A percentile compares a stretch with the other conserved stretches of the same genome.
Conservation (phyloP, 257 asterid genomes). For the Solanum commersonii region DNA sequence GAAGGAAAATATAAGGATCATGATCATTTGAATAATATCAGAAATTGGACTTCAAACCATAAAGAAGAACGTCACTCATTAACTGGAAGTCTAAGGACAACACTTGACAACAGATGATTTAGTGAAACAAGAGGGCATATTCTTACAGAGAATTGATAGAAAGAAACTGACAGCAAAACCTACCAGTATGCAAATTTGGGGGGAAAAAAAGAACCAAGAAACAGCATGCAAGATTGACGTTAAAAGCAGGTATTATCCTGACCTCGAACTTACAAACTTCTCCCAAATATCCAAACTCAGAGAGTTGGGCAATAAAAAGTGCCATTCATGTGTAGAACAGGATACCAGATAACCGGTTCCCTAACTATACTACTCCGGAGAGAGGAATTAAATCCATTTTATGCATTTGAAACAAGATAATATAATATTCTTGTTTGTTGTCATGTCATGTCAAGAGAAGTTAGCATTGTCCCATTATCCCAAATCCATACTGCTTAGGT, state of each 20-base stretch:
- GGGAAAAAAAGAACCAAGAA: background rate
- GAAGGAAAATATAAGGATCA: background rate
- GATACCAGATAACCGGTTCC: background rate
- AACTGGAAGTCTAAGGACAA: background rate
- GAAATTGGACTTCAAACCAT: background rate
- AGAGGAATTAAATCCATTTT: background rate
- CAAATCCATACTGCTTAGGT: background rate
- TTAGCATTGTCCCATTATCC: background rate
- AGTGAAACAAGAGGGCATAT: background rate
- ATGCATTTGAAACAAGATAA: background rate
- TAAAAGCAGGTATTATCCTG: background rate
- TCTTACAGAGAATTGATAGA: background rate
- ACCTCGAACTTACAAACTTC: background rate
- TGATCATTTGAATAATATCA: background rate
- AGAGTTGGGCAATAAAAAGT: background rate
- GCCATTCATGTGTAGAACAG: background rate
- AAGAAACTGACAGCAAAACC: background rate
- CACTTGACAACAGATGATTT: background rate
- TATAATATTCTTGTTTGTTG: background rate
- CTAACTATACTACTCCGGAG: background rate
- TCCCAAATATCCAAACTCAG: background rate
- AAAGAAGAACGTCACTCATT: background rate
- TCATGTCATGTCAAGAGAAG: background rate
- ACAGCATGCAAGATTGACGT: background rate
- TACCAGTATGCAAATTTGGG: background rate